These are phyloP conservation scores for Durotheca rogersii DNA, from an alignment of 495 filamentous ascomycete genomes.

Conservation along the genomic window DNA sequence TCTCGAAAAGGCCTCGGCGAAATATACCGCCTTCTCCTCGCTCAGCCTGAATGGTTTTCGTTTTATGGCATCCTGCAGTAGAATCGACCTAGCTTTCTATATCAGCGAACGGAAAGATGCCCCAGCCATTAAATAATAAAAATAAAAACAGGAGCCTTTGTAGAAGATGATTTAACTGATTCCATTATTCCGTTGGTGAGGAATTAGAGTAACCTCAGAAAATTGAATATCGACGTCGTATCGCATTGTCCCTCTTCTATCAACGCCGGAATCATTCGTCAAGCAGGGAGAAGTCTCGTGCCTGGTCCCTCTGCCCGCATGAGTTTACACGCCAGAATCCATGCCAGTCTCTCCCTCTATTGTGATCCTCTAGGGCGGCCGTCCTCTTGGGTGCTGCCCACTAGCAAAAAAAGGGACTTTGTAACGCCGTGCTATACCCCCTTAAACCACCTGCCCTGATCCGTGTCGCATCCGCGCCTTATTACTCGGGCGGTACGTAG, in stretches of 20 bases:
- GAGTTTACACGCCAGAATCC: conserved; percentile 1
- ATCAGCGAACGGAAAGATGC: too few relatives aligned
- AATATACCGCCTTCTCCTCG: too few relatives aligned
- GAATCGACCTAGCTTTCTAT: too few relatives aligned
- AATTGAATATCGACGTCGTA: too few relatives aligned
- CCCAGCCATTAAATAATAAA: background rate
- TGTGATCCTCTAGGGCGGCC: too few relatives aligned
- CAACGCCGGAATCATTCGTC: background rate
- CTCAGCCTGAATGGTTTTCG: too few relatives aligned
- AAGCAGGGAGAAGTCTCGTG: background rate
- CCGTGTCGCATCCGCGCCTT: conserved; percentile 4
- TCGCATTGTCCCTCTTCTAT: background rate
- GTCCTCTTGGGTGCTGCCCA: background rate
- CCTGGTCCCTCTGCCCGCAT: background rate
- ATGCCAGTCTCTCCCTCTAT: too few relatives aligned
- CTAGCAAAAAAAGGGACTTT: conserved; percentile 3
- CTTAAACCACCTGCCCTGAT: conserved; percentile 18
- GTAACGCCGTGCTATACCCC: conserved; percentile 24
- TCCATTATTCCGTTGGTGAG: too few relatives aligned
- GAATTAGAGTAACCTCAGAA: too few relatives aligned
- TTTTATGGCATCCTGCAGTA: too few relatives aligned
- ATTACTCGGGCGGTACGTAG: conserved; percentile 70
- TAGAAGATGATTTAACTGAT: too few relatives aligned
- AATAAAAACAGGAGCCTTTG: too few relatives aligned
- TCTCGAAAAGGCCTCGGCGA: background rate